Evolutionary conservation across 768 basidiomycete species (phyloP), one percentile per base, ranked within the genome.

Genomic region (Mycena galopus): DNA sequence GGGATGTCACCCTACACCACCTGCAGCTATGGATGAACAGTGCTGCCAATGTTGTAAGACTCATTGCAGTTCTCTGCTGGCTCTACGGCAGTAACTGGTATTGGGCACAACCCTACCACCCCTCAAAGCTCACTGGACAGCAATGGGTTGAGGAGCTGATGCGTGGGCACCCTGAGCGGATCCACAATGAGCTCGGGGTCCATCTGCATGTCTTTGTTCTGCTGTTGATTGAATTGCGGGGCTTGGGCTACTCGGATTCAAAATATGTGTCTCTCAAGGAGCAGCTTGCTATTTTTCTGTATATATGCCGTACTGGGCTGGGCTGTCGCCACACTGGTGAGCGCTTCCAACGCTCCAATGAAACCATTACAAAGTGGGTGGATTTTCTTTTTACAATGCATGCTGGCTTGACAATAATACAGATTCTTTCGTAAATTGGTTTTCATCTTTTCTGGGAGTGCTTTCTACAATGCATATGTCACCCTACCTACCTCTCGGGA

Each of bases 281-380:
- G 50, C 65, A 74, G 61, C 60, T 74, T 16, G 74, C 75, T 19
- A 78, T 78, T 4, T 78, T 75, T 56, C 67, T 77, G 16, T 76
- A 77, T 23, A 65, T 37, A 11, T 37, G 27, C 33, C 62, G 25
- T 10, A 53, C 51, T 53, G 51, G 51, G 25, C 25, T 53, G 1
- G 51, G 51, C 25, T 53, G 51, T 21, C 51, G 51, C 51, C 51
- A 53, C 25, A 25, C 27, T 27, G 51, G 51, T 35, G 71, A 69
- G 63, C 68, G 76, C 0, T 69, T 76, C 12, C 69, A 73, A 19
- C 61, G 55, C 67, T 73, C 17, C 8, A 67, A 76, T 42, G 77
- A 77, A 53, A 66, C 73, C 32, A 47, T 73, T 12, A 75, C 75
- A 25, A 77, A 75, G 16, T 77, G 7, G 1, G 44, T 50, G 19